phyloP scores from a whole-genome alignment of 2,329 filamentous ascomycete genomes.

The Aspergillus terreus region DNA sequence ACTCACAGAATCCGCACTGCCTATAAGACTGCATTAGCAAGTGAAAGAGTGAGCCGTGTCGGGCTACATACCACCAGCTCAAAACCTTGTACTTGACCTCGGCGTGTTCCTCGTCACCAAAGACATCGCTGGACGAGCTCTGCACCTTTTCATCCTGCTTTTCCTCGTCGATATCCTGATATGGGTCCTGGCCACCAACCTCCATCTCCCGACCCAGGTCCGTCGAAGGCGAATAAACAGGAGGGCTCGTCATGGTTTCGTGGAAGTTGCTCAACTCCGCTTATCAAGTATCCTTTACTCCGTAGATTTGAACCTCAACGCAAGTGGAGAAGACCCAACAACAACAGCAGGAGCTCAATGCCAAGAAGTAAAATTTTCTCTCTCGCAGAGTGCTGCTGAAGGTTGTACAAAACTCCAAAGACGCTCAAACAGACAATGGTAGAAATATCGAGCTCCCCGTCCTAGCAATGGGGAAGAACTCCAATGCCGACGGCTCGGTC shows the following conservation, averaged over 20 bases:
- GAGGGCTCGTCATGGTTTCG: neutral
- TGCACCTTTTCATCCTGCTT: conserved; percentile 12
- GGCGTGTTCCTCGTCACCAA: conserved; percentile 31
- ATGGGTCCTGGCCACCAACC: neutral
- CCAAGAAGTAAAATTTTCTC: neutral
- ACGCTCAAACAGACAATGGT: neutral
- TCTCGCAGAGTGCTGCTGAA: neutral
- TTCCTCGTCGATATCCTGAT: conserved; percentile 8
- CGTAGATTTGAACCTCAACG: neutral
- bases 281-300: neutral
- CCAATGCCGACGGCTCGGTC: no score
- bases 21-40: conserved; percentile 14
- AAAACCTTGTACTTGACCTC: conserved; percentile 49
- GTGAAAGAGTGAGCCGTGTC: neutral
- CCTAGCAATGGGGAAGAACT: no score
- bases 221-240: neutral
- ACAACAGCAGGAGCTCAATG: neutral
- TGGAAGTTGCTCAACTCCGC: neutral
- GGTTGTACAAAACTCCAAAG: neutral
- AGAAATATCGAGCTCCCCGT: no score
- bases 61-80: conserved; percentile 35
- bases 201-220: neutral
- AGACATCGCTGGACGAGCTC: conserved; percentile 21
- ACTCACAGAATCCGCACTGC: conserved; percentile 38
- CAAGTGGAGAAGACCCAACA: neutral